Evolutionary conservation across 1,284 basidiomycete genomes (phyloP).

Genomic region (Pyrrhoderma noxium): DNA sequence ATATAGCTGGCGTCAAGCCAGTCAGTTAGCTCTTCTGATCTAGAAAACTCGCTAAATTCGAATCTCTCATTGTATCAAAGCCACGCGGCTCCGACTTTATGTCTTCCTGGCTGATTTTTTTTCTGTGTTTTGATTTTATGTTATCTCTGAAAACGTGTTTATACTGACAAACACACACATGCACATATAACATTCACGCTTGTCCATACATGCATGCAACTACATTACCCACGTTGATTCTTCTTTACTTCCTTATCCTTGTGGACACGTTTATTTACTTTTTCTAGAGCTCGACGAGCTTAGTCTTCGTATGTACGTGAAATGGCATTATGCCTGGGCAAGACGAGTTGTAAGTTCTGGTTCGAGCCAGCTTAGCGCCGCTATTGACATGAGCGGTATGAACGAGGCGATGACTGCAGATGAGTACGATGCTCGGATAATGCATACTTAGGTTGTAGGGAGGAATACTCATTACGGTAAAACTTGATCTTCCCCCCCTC

Average conservation of each 20-base stretch:
- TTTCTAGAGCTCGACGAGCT: constrained; percentile 17
- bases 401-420: constrained; percentile 10
- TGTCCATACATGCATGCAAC: not conserved
- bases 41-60: no score
- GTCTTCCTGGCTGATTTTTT: not conserved
- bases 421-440: constrained; percentile 1
- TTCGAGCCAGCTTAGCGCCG: not conserved
- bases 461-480: not conserved
- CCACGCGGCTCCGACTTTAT: not conserved
- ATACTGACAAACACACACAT: no score
- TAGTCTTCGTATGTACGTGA: constrained; percentile 16
- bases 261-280: not conserved
- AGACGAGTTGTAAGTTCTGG: constrained; percentile 7
- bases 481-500: not conserved
- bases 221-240: not conserved
- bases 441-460: not conserved
- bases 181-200: no score
- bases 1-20: no score
- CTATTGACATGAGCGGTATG: constrained; percentile 12
- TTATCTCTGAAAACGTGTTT: no score
- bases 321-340: constrained; percentile 18
- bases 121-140: not conserved
- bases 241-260: not conserved
- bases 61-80: not conserved
- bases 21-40: no score